Conservation (phyloP, 495 filamentous ascomycete species). For the Penicillium riverlandense region DNA sequence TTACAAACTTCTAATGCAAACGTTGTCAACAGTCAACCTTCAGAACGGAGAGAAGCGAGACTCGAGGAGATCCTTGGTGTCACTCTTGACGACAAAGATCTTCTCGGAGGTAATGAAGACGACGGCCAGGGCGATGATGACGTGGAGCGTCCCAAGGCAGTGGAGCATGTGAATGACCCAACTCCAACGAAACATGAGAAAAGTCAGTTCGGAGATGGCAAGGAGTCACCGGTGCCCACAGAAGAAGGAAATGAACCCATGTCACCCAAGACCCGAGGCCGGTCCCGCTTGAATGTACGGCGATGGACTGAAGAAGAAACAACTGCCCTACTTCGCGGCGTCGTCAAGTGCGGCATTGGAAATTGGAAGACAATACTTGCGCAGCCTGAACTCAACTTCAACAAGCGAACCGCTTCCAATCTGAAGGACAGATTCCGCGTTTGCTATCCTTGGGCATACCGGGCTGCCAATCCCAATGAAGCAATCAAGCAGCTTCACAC, state of each 20-base stretch:
- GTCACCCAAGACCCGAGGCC: constrained; percentile 35
- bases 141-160: constrained; percentile 4
- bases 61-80: constrained; percentile 31
- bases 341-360: constrained; percentile 74
- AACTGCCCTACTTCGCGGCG: constrained; percentile 64
- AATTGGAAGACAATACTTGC: constrained; percentile 84
- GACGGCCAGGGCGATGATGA: constrained; percentile 7
- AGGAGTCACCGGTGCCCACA: constrained; percentile 1
- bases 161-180: neutral
- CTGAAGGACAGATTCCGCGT: constrained; percentile 80
- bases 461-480: constrained; percentile 39
- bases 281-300: constrained; percentile 41
- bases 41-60: constrained; percentile 28
- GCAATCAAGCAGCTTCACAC: constrained; percentile 37
- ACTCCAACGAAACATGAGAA: neutral
- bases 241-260: constrained; percentile 22
- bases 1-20: constrained; percentile 11
- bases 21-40: constrained; percentile 16
- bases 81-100: constrained; percentile 17
- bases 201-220: neutral
- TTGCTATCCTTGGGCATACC: constrained; percentile 58
- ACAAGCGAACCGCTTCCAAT: constrained; percentile 68
- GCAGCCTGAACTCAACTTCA: constrained; percentile 66
- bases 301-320: constrained; percentile 86
- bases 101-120: constrained; percentile 1